These are phyloP conservation scores for Rugonectria rugulosa DNA, from an alignment of 2,329 filamentous ascomycete species.

Conservation along the genomic window DNA sequence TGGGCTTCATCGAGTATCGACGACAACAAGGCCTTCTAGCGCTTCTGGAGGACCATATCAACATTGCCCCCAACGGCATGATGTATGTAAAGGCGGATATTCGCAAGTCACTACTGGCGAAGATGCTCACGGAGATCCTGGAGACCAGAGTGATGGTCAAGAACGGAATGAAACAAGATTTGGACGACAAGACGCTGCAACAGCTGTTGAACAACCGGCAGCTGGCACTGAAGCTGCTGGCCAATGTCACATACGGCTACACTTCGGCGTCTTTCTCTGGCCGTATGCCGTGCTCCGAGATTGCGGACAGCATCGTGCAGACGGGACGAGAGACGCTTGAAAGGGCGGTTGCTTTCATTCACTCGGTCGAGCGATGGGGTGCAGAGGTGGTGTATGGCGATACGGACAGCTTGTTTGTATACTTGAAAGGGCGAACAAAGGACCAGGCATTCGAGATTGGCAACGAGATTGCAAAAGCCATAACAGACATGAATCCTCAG, in stretches of 20 bases:
- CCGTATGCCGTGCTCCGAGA: slow-evolving; percentile 96
- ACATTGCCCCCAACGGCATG: slow-evolving; percentile 94
- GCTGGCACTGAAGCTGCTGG: slow-evolving; percentile 90
- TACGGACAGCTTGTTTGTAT: slow-evolving; percentile 93
- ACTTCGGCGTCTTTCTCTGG: slow-evolving; percentile 97
- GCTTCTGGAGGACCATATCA: slow-evolving; percentile 84
- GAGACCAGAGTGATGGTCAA: slow-evolving; percentile 99
- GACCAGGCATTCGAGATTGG: slow-evolving; percentile 93
- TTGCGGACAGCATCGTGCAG: slow-evolving; percentile 97
- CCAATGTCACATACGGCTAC: slow-evolving; percentile 99
- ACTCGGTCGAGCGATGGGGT: slow-evolving; percentile 85
- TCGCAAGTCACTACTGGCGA: slow-evolving; percentile 88
- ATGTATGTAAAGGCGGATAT: slow-evolving; percentile 90
- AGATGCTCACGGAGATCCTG: slow-evolving; percentile 95
- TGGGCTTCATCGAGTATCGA: slow-evolving; percentile 91
- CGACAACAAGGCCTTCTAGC: slow-evolving; percentile 78
- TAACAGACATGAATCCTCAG: slow-evolving; percentile 89
- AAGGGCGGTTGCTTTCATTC: slow-evolving; percentile 90
- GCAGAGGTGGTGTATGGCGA: slow-evolving; percentile 98
- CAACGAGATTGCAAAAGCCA: slow-evolving; percentile 85
- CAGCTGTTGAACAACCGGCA: slow-evolving; percentile 92
- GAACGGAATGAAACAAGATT: slow-evolving; percentile 92
- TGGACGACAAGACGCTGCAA: slow-evolving; percentile 85
- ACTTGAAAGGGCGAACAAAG: slow-evolving; percentile 84
- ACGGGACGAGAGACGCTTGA: slow-evolving; percentile 94